Evolutionary conservation across 768 basidiomycete species (phyloP), one percentile per base, ranked within the genome.

Genomic region (Boletus patriciae): DNA sequence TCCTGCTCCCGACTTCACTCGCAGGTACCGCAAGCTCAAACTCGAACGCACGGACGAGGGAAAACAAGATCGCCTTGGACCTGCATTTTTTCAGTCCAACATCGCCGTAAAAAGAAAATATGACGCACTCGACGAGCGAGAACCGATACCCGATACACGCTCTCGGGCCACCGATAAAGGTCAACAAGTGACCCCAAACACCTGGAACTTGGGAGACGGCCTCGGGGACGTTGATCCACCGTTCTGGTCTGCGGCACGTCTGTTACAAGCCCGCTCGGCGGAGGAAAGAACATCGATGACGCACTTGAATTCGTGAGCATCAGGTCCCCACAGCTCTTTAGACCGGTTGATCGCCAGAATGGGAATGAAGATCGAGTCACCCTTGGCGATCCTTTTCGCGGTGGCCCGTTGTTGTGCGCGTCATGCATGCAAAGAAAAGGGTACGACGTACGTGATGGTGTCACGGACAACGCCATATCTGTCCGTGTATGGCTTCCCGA

Each of bases 131-230:
- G 16, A 80, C 72, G 21, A 87, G 67, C 15, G 87, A 76, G 65
- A 88, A 88, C 4, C 83, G 79, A 65, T 81, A 87, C 0, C 86
- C 86, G 36, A 88, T 87, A 58, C 87, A 90, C 0, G 84, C 78
- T 19, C 79, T 77, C 15, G 84, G 82, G 6, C 87, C 87, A 34
- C 83, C 84, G 3, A 85, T 61, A 76, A 90, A 90, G 0, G 82
- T 78, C 36, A 87, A 64, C 58, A 83, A 64, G 62, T 85, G 79
- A 9, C 80, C 77, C 80, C 81, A 86, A 0, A 87, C 76, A 7
- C 86, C 83, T 6, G 87, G 87, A 21, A 88, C 71, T 0, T 65
- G 54, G 4, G 65, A 64, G 1, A 74, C 78, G 1, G 72, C 73
- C 19, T 79, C 76, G 0, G 85, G 83, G 10, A 75, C 36, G 3